These are phyloP conservation scores for Claviceps sorghi DNA, from an alignment of 2,329 filamentous ascomycete genomes.

Conservation along the genomic window DNA sequence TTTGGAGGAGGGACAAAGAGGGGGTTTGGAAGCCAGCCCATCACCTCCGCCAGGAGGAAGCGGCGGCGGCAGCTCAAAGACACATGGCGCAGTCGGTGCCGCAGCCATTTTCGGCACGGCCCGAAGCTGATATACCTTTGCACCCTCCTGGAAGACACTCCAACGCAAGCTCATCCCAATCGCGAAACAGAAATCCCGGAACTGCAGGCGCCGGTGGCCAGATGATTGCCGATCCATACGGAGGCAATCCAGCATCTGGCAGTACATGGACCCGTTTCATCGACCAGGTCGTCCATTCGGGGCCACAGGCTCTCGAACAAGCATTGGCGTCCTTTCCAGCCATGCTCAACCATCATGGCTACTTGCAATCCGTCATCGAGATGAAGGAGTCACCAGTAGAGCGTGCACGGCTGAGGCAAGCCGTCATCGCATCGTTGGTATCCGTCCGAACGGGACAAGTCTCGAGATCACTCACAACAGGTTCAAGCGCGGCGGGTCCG, in stretches of 20 bases:
- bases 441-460: slow-evolving; percentile 31
- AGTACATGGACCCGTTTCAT: slow-evolving; percentile 34
- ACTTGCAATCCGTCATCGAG: slow-evolving; percentile 37
- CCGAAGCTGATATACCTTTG: background rate
- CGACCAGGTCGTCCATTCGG: slow-evolving; percentile 36
- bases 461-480: slow-evolving; percentile 10
- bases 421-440: slow-evolving; percentile 31
- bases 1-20: slow-evolving; percentile 78
- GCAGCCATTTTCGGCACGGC: background rate
- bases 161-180: background rate
- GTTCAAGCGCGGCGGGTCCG: background rate
- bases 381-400: slow-evolving; percentile 32
- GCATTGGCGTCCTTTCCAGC: slow-evolving; percentile 32
- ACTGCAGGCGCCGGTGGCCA: background rate
- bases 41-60: slow-evolving; percentile 60
- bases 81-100: slow-evolving; percentile 8
- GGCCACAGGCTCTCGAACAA: slow-evolving; percentile 30
- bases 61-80: slow-evolving; percentile 35
- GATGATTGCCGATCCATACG: slow-evolving; percentile 1
- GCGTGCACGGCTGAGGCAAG: slow-evolving; percentile 34
- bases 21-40: slow-evolving; percentile 74
- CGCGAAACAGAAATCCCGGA: background rate
- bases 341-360: slow-evolving; percentile 31
- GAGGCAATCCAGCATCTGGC: slow-evolving; percentile 11
- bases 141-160: background rate